Evolutionary conservation across 352 stramenopile species (phyloP).

Genomic region (Pythium insidiosum): DNA sequence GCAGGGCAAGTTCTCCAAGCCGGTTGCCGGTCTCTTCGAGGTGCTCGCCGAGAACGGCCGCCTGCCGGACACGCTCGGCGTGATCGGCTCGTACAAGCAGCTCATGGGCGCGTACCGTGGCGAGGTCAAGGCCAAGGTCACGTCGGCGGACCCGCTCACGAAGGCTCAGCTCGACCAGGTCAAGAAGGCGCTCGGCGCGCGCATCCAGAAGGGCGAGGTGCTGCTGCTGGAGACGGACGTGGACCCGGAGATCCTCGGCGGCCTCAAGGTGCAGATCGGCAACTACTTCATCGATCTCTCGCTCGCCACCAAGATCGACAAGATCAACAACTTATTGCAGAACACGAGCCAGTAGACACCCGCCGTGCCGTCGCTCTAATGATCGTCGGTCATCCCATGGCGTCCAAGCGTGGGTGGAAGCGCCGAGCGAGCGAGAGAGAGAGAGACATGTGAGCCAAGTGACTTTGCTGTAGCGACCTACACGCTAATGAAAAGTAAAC

Average conservation of each 20-base stretch:
- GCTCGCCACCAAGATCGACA: conserved; percentile 93
- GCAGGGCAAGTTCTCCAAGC: conserved; percentile 89
- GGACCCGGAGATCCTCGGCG: conserved; percentile 92
- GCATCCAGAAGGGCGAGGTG: conserved; percentile 87
- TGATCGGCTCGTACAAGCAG: conserved; percentile 88
- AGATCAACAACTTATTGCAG: conserved; percentile 84
- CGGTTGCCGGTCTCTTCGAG: conserved; percentile 94
- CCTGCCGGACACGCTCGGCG: conserved; percentile 81
- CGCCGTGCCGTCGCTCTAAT: no score
- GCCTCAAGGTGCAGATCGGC: conserved; percentile 96
- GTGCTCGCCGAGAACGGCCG: conserved; percentile 95
- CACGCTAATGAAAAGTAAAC: no score
- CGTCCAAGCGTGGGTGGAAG: no score
- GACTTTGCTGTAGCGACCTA: no score
- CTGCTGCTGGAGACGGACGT: conserved; percentile 90
- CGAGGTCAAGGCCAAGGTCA: conserved; percentile 96
- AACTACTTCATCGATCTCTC: conserved; percentile 98
- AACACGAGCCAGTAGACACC: conserved; percentile 32
- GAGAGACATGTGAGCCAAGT: no score
- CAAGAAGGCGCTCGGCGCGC: conserved; percentile 86
- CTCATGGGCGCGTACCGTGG: conserved; percentile 95
- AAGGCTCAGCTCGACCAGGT: conserved; percentile 91
- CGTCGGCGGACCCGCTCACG: conserved; percentile 89
- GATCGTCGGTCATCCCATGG: no score
- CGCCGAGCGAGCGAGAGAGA: no score